Evolutionary conservation across 192 early-diverging fungal genomes (phyloP), one percentile per base, ranked within the genome.

Genomic region (Linnemannia hyalina): DNA sequence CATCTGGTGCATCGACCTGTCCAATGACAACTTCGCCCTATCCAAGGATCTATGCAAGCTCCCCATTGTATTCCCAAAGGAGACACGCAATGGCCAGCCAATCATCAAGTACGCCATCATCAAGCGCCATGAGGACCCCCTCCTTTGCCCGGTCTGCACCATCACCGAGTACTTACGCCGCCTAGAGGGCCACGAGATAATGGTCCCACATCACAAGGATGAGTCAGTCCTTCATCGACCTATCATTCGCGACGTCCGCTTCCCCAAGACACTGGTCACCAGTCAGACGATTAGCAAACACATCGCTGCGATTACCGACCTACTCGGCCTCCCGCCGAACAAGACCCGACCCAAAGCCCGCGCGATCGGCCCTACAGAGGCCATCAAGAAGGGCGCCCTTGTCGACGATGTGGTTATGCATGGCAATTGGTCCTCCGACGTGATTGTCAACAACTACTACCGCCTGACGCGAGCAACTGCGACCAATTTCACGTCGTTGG

Each of bases 391-490:
- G 15, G 75, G 75, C 4, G 65, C 75, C 0, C 63, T 15, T 6
- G 65, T 77, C 23, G 75, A n/a, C 23, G 75, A 69, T 22, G 65
- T 77, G 9, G 75, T 69, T 7, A 44, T 26, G 1, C 63, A 77
- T 1, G 75, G 60, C 18, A 65, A 77, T 15, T 77, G 75, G 75
- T 77, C 75, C 10, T 77, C 75, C 6, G 69, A 65, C 20, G 29
- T 77, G 44, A 18, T 77, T 2, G 69, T 77, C 32, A 65, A 77
- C 75, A 68, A 18, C 26, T 77, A 32, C 42, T 77, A 77, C 49
- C 42, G 75, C 6, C 18, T 77, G 57, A 46, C n/a, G 3, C 13
- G 38, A 15, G 57, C 32, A 6, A 35, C 75, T 2, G 40, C 57
- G n/a, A 35, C 29, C 63, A 77, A 77, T 32, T 68, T 77, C 41